Conservation (phyloP, 179 eudicot species). For the Beta lomatogona region DNA sequence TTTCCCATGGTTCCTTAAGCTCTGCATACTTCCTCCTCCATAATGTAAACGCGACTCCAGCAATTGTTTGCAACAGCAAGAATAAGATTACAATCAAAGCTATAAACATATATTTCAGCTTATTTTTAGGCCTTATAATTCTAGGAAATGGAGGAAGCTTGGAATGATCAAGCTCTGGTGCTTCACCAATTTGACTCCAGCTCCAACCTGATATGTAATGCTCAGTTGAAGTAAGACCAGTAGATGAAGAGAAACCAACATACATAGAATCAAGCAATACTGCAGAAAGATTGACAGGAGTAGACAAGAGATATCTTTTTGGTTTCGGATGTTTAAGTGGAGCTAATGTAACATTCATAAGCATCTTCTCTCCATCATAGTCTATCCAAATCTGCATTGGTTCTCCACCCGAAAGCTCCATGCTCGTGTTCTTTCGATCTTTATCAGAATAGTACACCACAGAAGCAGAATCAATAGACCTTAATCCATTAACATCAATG, state of each 20-base stretch:
- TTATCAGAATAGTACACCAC: conserved; percentile 30
- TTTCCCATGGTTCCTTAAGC: conserved; percentile 37
- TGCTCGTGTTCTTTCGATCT: neutral
- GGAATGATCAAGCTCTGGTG: conserved; percentile 29
- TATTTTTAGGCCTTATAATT: neutral
- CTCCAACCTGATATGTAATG: conserved; percentile 55
- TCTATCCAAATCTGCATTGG: conserved; percentile 52
- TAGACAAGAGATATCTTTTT: conserved; percentile 29
- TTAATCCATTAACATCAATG: conserved; percentile 33
- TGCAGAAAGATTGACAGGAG: conserved; percentile 34
- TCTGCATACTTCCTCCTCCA: conserved; percentile 34
- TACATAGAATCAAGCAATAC: conserved; percentile 36
- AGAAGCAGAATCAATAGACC: conserved; percentile 25
- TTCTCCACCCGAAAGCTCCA: conserved; percentile 34
- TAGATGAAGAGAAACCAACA: conserved; percentile 46
- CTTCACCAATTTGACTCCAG: conserved; percentile 35
- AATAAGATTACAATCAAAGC: conserved; percentile 3
- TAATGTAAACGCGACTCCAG: conserved; percentile 13
- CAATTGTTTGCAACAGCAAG: conserved; percentile 6
- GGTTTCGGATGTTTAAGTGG: conserved; percentile 42
- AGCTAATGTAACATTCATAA: conserved; percentile 40
- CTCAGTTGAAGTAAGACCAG: conserved; percentile 30
- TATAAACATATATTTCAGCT: neutral
- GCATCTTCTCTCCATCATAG: conserved; percentile 24
- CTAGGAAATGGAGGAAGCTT: conserved; percentile 38